Evolutionary conservation across 2,329 filamentous ascomycete species (phyloP).

Genomic region (Cytospora paraplurivora): DNA sequence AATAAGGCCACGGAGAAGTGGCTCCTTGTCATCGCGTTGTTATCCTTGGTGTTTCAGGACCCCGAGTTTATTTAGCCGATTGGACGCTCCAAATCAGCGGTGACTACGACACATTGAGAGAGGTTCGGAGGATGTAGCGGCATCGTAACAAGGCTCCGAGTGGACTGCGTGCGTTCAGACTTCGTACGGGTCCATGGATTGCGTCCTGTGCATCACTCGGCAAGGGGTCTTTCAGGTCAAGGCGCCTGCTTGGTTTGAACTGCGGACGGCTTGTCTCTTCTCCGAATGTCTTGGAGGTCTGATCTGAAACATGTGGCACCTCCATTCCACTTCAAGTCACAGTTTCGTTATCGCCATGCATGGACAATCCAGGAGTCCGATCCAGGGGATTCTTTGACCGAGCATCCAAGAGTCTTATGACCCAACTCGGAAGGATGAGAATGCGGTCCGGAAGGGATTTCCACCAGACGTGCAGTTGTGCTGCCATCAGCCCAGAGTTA

Average conservation of each 20-base stretch:
- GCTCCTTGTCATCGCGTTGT: not conserved
- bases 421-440: not conserved
- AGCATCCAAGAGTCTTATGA: not conserved
- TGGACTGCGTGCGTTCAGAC: not conserved
- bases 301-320: no score
- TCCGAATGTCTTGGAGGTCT: no score
- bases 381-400: not conserved
- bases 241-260: not conserved
- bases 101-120: not conserved
- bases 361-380: not conserved
- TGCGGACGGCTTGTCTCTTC: not conserved
- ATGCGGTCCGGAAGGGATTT: not conserved
- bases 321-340: no score
- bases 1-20: not conserved
- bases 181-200: not conserved
- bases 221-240: not conserved
- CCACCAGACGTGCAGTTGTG: constrained; percentile 6
- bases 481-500: constrained; percentile 23
- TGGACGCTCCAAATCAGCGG: not conserved
- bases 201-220: no score
- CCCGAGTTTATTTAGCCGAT: not conserved
- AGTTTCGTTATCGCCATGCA: not conserved
- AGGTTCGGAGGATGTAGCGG: not conserved
- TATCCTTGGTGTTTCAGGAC: not conserved
- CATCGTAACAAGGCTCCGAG: not conserved